Evolutionary conservation across 2,329 filamentous ascomycete genomes (phyloP), one percentile per base, ranked within the genome.

Genomic region (Arthrinium phaeospermum): DNA sequence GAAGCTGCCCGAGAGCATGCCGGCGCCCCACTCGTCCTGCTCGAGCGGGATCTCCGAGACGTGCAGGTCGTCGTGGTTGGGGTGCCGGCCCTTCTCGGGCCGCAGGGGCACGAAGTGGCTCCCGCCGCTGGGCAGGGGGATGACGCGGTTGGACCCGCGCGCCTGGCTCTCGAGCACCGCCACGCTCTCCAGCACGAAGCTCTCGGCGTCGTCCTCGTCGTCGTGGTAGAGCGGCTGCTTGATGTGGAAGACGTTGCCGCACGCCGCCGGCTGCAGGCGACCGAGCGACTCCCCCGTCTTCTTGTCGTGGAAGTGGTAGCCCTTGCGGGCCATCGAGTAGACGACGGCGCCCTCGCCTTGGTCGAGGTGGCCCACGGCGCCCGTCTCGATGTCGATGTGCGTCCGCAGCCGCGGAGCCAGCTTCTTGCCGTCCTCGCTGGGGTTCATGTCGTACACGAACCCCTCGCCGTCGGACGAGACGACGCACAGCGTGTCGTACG

Each of bases 1-100:
- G 30, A 84, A 75, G 27, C 83, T 75, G 1, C 81, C 83, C 49
- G 80, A 73, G 7, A 86, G 72, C 82, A 85, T 83, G 5, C 84
- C 85, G 3, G 85, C 84, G 24, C 85, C 85, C 84, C 85, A 86
- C 74, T 86, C 84, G 67, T 86, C 83, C 6, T 83, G 81, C 1
- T 78, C 77, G 45, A 80, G 73, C n/a, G 78, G 72, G 2, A 79
- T 73, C 67, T 70, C 76, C 72, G 71, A 75, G 74, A 6, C 72
- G 75, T 45, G 77, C 75, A 45, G 22, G 30, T 64, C 34, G 57
- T 19, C 4, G 4, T 73, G 70, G 22, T 77, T 75, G 6, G 69
- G 44, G n/a, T 51, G 64, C 10, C 44, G 19, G 2, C 74, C 74
- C 5, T 80, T 77, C 8, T 61, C 46, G 2, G 82, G 24, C 5